phyloP scores from a whole-genome alignment of 495 filamentous ascomycete genomes.

The Penicillium turbatum region DNA sequence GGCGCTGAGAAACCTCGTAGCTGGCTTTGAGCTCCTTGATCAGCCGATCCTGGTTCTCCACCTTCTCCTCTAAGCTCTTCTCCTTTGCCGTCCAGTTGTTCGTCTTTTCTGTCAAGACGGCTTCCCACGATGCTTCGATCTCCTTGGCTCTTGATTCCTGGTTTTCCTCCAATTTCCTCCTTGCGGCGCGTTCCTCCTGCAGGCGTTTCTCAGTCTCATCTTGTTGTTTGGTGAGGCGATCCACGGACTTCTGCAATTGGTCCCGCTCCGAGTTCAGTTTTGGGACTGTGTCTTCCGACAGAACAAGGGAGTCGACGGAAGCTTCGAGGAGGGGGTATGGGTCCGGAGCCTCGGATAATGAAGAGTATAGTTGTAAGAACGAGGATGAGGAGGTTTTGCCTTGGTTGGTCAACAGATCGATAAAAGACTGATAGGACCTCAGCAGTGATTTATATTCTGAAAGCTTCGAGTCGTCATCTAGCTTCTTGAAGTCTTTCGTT shows the following conservation, averaged over 20 bases:
- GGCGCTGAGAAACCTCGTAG: conserved; percentile 91
- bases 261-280: conserved; percentile 83
- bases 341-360: conserved; percentile 91
- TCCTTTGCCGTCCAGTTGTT: conserved; percentile 97
- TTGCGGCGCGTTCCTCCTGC: conserved; percentile 64
- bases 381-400: conserved; percentile 87
- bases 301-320: conserved; percentile 85
- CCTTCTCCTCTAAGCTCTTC: conserved; percentile 82
- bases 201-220: conserved; percentile 77
- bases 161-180: conserved; percentile 69
- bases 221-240: conserved; percentile 81
- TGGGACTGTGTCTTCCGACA: conserved; percentile 85
- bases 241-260: conserved; percentile 74
- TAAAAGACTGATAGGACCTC: conserved; percentile 96
- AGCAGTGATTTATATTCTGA: conserved; percentile 82
- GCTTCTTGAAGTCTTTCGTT: conserved; percentile 95
- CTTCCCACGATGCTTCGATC: conserved; percentile 83
- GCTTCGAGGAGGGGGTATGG: conserved; percentile 96
- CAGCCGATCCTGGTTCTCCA: conserved; percentile 88
- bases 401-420: conserved; percentile 91
- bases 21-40: conserved; percentile 93
- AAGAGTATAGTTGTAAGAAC: conserved; percentile 87
- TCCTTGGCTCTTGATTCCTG: conserved; percentile 77
- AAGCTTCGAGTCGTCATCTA: conserved; percentile 86
- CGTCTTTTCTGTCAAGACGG: conserved; percentile 89